Conservation (phyloP, 2,329 filamentous ascomycete species). For the Arthrinium puccinioides region DNA sequence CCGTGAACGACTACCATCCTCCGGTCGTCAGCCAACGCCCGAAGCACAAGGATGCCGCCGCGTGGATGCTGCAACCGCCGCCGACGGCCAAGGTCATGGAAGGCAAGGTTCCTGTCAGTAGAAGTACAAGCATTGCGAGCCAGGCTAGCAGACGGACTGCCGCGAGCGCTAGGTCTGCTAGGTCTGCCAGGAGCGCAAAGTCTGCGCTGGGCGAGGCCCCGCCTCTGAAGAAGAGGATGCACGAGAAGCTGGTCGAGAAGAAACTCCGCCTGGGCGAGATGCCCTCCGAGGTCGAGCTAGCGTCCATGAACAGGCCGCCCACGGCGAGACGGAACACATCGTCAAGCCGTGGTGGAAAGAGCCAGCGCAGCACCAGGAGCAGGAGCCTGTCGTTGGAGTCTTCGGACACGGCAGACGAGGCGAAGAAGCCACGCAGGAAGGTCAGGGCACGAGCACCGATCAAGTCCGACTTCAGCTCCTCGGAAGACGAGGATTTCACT, state of each 20-base stretch:
- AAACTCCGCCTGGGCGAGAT: constrained; percentile 36
- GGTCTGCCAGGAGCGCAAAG: constrained; percentile 25
- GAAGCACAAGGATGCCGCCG: constrained; percentile 60
- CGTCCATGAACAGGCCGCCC: constrained; percentile 8
- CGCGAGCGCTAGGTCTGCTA: constrained; percentile 13
- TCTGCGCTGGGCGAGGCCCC: constrained; percentile 34
- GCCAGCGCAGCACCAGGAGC: constrained; percentile 7
- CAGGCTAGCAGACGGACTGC: constrained; percentile 39
- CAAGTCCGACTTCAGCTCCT: constrained; percentile 11
- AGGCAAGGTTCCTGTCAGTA: constrained; percentile 66
- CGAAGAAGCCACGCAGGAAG: constrained; percentile 10
- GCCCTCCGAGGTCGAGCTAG: constrained; percentile 17
- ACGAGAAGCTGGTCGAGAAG: constrained; percentile 39
- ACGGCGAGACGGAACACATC: constrained; percentile 10
- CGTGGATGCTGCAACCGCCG: constrained; percentile 90
- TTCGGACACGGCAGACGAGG: constrained; percentile 13
- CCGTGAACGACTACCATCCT: constrained; percentile 80
- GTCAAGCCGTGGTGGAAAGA: constrained; percentile 4
- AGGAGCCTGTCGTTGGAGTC: constrained; percentile 10
- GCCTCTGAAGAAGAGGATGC: constrained; percentile 33
- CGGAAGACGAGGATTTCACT: constrained; percentile 15
- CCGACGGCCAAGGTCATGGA: constrained; percentile 89
- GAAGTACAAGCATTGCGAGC: constrained; percentile 52
- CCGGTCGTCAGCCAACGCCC: constrained; percentile 75
- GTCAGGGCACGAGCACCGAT: constrained; percentile 7